phyloP scores from a whole-genome alignment of 192 early-diverging fungal species.

The Chytriomyces hyalinus region DNA sequence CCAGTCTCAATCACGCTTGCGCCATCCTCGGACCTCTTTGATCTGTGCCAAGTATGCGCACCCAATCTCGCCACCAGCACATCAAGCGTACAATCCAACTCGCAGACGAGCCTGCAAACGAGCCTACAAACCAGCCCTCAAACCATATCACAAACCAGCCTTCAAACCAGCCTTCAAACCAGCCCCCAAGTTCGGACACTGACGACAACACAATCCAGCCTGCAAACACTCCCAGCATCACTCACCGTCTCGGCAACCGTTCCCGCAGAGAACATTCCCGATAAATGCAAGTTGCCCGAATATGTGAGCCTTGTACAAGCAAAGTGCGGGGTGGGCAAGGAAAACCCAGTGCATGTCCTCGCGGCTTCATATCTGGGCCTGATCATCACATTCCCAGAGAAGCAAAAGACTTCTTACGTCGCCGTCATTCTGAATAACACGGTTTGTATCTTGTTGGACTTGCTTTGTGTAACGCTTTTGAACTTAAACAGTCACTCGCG shows the following conservation, averaged over 20 bases:
- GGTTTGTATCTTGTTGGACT: too few relatives aligned
- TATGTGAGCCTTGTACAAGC: background rate
- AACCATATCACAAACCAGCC: background rate
- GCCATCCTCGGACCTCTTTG: background rate
- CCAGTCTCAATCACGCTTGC: background rate
- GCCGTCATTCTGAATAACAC: background rate
- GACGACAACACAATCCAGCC: background rate
- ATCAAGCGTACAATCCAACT: background rate
- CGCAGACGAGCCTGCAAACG: background rate
- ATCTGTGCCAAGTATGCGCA: background rate
- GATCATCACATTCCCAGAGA: background rate
- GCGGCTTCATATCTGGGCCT: background rate
- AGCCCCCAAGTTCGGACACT: background rate
- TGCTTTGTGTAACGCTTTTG: too few relatives aligned
- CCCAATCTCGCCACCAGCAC: background rate
- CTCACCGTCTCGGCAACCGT: too few relatives aligned
- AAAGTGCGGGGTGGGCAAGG: background rate
- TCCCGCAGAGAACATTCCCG: too few relatives aligned
- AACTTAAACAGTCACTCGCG: too few relatives aligned
- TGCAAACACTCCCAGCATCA: background rate
- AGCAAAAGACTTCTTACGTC: background rate
- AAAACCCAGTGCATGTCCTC: background rate
- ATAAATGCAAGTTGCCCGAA: too few relatives aligned
- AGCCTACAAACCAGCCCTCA: too few relatives aligned
- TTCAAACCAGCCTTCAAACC: background rate